Base-by-base conservation (phyloP, 1,284 basidiomycete species). In the Tilletia caries region DNA sequence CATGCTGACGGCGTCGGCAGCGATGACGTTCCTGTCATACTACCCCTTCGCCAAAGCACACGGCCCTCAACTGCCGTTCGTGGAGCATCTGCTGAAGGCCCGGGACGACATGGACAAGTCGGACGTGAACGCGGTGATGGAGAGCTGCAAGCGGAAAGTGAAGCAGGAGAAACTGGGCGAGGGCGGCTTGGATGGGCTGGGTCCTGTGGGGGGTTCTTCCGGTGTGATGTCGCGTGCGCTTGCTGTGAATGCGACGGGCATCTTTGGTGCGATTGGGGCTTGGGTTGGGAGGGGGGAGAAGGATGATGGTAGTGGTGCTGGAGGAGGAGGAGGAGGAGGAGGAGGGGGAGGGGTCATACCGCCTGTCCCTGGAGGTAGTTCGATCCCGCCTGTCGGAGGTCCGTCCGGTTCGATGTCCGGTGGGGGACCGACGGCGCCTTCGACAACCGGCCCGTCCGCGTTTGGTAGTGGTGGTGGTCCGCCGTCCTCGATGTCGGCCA, bases 1-100 rank as follows among this genome's bases (percentile, higher is more conserved):
- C 4, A 88, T 99, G 83, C 85, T 98, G 37, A 91, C 92, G 70
- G 93, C 95, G 1, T 93, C 91, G 37, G 91, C 92, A 82, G 92
- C 93, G 74, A 90, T 98, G 86, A 91, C 92, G 2, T 97, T 98
- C 86, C 86, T 98, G 71, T 95, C 95, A 27, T 98, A 84, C 77
- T 84, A 92, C 92, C 88, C 89, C 13, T 98, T 99, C 84, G 95
- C 95, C n/a, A 93, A 94, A 79, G 88, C 91, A 20, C 92, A 97
- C 83, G 95, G 96, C 2, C 93, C 95, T 15, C 95, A 95, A 76
- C 87, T 98, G 41, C 87, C 89, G 2, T 98, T 98, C 80, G 90
- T 96, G 32, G 95, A 98, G 82, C 88, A 90, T 2, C 78, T 98
- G 64, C 91, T 98, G 88, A 92, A 90, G 81, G 90, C 91, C 6